Base-by-base conservation (phyloP, 1,284 basidiomycete genomes). In the Rhodotorula sp. region DNA sequence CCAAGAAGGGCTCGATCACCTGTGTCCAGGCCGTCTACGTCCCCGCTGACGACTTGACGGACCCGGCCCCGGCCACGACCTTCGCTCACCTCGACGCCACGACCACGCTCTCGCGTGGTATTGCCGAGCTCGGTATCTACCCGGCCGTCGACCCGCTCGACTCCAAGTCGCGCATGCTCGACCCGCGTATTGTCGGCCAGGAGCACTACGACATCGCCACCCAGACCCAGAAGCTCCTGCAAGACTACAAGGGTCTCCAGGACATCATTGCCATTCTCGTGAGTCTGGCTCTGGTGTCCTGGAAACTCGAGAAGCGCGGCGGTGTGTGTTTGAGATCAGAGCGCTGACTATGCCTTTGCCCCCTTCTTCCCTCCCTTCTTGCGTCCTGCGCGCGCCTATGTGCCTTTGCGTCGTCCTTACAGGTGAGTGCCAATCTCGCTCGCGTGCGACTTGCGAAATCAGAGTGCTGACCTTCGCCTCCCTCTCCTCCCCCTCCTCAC, bases 21-120 rank as follows among this genome's bases (percentile, higher is more conserved):
- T 99, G 96, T 59, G 96, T 99, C 82, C 95, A 98, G 85, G 96
- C 96, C 81, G 96, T 99, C 84, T 99, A 99, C 84, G 96, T 99
- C 76, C 96, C 96, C 78, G 96, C 96, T 80, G 96, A 98, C 85
- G 96, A 98, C 87, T 93, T 99, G 92, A 99, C 96, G 81, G 96
- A 98, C 87, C 96, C 96, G 80, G 96, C 96, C 78, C 96, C 96
- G 61, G 96, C 96, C 79, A 99, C 96, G 77, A 98, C 96, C 81
- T 98, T 98, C 85, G 96, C 96, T 83, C 96, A 98, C 85, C 92
- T 99, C 91, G 96, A 99, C 83, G 96, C 96, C 80, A 98, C 96
- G 79, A 98, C 96, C 81, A 94, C 97, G 82, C 87, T 98, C 85
- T 97, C 96, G 75, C 96, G 96, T 89, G 89, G 91, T 85, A 98